These are phyloP conservation scores for Tripidium arundinaceum DNA, from an alignment of 202 grass and related monocot genomes.

Conservation along the genomic window DNA sequence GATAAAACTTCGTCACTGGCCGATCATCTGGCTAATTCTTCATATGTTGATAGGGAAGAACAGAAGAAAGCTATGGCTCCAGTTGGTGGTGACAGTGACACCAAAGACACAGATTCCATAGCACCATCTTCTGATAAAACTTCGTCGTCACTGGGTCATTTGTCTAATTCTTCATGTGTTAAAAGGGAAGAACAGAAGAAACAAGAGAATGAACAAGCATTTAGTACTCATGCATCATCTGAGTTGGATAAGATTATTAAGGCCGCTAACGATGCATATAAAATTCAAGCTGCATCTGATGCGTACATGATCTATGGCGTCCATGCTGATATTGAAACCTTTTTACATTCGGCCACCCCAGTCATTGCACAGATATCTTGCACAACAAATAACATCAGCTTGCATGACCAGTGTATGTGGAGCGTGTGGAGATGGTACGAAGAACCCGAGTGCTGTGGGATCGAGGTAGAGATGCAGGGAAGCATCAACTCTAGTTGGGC, in stretches of 20 bases:
- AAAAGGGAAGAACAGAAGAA: not conserved
- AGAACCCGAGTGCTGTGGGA: constrained; percentile 36
- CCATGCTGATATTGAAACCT: constrained; percentile 21
- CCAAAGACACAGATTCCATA: not conserved
- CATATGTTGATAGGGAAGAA: not conserved
- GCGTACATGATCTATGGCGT: not conserved
- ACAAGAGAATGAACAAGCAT: not conserved
- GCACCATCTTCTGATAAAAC: not conserved
- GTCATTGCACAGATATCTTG: constrained; percentile 18
- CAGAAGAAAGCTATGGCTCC: not conserved
- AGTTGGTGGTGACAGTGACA: not conserved
- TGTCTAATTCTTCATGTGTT: not conserved
- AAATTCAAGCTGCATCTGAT: constrained; percentile 2
- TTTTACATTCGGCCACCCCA: constrained; percentile 26
- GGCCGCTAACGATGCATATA: constrained; percentile 24
- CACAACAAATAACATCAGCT: not conserved
- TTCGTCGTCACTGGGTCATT: not conserved
- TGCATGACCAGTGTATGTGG: not conserved
- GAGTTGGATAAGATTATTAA: constrained; percentile 31
- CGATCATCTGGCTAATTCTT: not conserved
- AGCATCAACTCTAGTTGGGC: not conserved
- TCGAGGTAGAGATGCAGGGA: constrained; percentile 26
- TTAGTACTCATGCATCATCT: not conserved
- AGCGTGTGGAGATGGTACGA: constrained; percentile 41
- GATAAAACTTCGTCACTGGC: not conserved